Evolutionary conservation across 176 grass and related monocot genomes (phyloP), one percentile per base, ranked within the genome.

Genomic region (Aegilops bicornis): DNA sequence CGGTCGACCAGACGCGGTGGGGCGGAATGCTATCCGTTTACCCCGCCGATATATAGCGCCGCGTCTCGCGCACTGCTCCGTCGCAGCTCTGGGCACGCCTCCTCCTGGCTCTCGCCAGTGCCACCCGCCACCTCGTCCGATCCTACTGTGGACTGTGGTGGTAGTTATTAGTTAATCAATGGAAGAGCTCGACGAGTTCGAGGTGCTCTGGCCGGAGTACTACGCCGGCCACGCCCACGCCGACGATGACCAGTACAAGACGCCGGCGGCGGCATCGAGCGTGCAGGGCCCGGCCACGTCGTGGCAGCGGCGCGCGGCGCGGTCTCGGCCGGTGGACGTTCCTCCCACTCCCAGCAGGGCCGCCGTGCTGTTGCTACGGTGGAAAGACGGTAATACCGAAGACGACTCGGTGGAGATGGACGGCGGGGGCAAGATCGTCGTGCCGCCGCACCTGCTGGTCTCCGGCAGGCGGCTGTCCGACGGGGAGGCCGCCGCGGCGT

Each of bases 391-490:
- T 6, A 78, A 64, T 1, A 39, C 0, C 23, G 32, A 54, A 4
- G 76, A 40, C 0, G 80, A 78, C 43, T 31, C 10, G 22, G 43
- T 4, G 22, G 76, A 22, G 10, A 1, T 29, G 12, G 25, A 0
- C 42, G 54, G 9, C 15, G 25, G 27, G 3, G 7, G 17, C 20
- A 72, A 11, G 59, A 33, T 69, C 10, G 0, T 88, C 31, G 79
- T 93, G 65, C 92, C 87, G 76, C 92, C 92, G 43, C 95, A 97
- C 85, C 54, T 97, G 80, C 79, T 95, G 54, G 40, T 86, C 56
- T 79, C 85, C 10, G 84, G 84, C 61, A 59, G 69, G 75, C 67
- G 65, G 86, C 61, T 16, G 56, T 33, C 73, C 45, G 63, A 60
- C 23, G 40, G 10, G 72, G 83, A 35, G 39, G 15, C 71, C 25